Evolutionary conservation across 1,284 basidiomycete species (phyloP), one percentile per base, ranked within the genome.

Genomic region (Cryptococcus maquisensis): DNA sequence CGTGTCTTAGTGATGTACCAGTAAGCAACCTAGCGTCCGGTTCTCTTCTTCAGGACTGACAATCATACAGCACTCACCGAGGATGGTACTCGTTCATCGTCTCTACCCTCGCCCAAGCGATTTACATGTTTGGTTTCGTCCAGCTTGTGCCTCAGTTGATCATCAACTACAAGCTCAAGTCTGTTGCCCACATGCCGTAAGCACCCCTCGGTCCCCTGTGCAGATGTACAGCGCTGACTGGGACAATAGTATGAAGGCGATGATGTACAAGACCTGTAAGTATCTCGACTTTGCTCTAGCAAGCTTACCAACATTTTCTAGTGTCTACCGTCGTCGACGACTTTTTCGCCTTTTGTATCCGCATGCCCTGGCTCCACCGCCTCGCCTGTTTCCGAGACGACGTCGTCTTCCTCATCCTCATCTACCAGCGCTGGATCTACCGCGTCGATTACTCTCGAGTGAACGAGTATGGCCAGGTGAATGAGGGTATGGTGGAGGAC

Each of bases 31-130:
- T 13, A 7, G 6, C 7, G 21, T 12, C 44, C 4, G 43, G 13
- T 23, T 20, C 13, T 35, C 13, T 24, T 10, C 10, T 36, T 15
- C 21, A 32, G 3, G 16, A 28, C 41, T n/a, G 6, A 39, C 26
- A 21, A n/a, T 9, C 20, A 32, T 65, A 66, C 51, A 69, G 73
- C 66, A 86, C 86, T 0, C 95, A 98, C 75, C 82, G 85, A 63
- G 88, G 90, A 48, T 97, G 93, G 93, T 98, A 96, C 77, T 90
- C 87, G 64, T 98, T 96, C 76, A 81, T 90, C 57, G 91, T 98
- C 55, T 86, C 88, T 3, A 78, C 78, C 9, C 68, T 76, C 20
- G 76, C 77, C 4, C 73, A 76, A 60, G 73, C 72, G 6, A 73
- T 74, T 59, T 75, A 75, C 67, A 92, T 92, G 84, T 97, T 97